Evolutionary conservation across 2,329 filamentous ascomycete genomes (phyloP).

Genomic region (Rhinocladiella similis): DNA sequence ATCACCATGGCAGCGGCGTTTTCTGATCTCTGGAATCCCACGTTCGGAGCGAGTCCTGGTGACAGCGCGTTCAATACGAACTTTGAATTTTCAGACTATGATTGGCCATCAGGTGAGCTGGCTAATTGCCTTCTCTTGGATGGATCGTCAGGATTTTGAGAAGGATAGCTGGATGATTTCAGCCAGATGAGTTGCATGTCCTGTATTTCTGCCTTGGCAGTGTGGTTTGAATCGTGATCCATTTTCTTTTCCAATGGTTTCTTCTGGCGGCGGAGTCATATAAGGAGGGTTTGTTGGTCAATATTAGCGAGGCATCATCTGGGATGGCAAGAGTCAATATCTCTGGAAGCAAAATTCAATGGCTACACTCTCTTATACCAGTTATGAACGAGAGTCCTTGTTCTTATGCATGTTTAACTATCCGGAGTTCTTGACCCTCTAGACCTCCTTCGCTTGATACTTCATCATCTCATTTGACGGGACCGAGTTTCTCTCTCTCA

Average conservation of each 20-base stretch:
- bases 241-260: too few relatives aligned
- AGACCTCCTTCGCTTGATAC: conserved; percentile 33
- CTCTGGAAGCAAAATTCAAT: too few relatives aligned
- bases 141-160: neutral
- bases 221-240: too few relatives aligned
- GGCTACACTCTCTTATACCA: too few relatives aligned
- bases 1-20: neutral
- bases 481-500: conserved; percentile 50
- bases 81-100: neutral
- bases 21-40: neutral
- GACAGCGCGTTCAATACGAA: neutral
- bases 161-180: neutral
- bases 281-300: too few relatives aligned
- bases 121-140: neutral
- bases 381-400: too few relatives aligned
- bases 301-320: too few relatives aligned
- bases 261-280: too few relatives aligned
- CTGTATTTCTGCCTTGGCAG: too few relatives aligned
- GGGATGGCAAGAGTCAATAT: too few relatives aligned
- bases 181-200: too few relatives aligned
- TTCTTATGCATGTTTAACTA: too few relatives aligned
- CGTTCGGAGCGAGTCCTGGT: neutral
- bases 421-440: neutral
- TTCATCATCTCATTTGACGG: conserved; percentile 54
- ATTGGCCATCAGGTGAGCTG: neutral